A percentile compares a stretch with the other conserved stretches of the same genome.
These are phyloP conservation scores for Amanita rubescens DNA, from an alignment of 768 basidiomycete species.

Conservation along the genomic window DNA sequence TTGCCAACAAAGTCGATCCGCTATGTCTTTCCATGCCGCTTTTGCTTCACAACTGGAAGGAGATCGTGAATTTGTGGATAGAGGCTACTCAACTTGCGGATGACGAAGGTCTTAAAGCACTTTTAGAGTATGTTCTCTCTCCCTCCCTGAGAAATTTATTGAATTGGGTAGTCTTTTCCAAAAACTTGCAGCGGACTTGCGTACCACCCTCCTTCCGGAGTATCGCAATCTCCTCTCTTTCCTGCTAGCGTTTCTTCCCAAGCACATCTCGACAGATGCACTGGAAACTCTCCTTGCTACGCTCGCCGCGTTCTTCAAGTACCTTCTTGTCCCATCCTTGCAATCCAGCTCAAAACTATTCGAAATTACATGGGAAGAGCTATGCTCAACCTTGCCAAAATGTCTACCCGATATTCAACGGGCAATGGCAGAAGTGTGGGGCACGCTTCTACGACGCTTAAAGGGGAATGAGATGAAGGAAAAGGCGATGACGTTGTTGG, in stretches of 20 bases:
- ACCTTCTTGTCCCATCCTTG: slow-evolving; percentile 61
- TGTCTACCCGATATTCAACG: slow-evolving; percentile 69
- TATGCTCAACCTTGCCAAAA: slow-evolving; percentile 43
- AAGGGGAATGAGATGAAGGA: slow-evolving; percentile 48
- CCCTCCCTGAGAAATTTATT: background rate
- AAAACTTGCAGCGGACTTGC: slow-evolving; percentile 73
- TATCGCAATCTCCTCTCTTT: slow-evolving; percentile 49
- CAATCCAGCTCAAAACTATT: slow-evolving; percentile 36
- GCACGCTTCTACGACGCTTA: slow-evolving; percentile 62
- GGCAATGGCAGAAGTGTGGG: slow-evolving; percentile 86
- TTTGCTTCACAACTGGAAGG: slow-evolving; percentile 72
- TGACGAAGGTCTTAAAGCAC: slow-evolving; percentile 62
- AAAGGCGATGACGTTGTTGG: slow-evolving; percentile 49
- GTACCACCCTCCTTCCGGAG: slow-evolving; percentile 61
- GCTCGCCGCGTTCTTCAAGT: slow-evolving; percentile 62
- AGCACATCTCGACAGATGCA: slow-evolving; percentile 50
- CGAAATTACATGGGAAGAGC: slow-evolving; percentile 50
- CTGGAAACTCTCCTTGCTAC: slow-evolving; percentile 63
- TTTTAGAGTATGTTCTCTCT: slow-evolving; percentile 55
- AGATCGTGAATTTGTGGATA: slow-evolving; percentile 61
- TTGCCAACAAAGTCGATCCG: slow-evolving; percentile 51
- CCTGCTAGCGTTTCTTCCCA: slow-evolving; percentile 50
- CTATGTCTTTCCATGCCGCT: slow-evolving; percentile 73
- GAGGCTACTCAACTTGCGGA: slow-evolving; percentile 49
- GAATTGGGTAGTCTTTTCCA: slow-evolving; percentile 54